Percentiles rank a stretch among this genome's conserved stretches.
These are phyloP conservation scores for Saxophila tyrrhenica DNA, from an alignment of 495 filamentous ascomycete species.

Conservation along the genomic window DNA sequence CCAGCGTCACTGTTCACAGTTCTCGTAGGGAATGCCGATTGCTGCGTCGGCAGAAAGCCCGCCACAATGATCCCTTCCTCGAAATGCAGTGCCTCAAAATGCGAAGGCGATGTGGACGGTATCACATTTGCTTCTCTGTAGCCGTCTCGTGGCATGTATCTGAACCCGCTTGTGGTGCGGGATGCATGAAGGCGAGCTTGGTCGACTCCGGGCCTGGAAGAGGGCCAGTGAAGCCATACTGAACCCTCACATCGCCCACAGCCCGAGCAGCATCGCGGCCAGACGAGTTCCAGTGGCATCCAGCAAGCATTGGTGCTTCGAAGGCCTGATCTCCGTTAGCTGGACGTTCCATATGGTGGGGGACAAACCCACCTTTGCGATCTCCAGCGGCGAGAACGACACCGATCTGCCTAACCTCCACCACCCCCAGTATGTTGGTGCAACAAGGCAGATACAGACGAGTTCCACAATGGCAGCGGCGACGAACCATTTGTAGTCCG, in stretches of 20 bases:
- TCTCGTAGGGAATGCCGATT: too few relatives aligned
- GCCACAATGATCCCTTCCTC: too few relatives aligned
- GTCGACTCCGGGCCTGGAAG: neutral
- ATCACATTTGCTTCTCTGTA: too few relatives aligned
- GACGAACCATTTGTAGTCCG: neutral
- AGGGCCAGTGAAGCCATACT: neutral
- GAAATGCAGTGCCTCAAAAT: too few relatives aligned
- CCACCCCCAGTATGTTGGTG: neutral
- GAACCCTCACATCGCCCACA: neutral
- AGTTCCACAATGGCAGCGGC: neutral
- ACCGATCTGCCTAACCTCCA: neutral
- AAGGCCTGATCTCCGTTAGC: neutral
- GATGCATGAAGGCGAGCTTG: neutral
- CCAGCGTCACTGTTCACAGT: too few relatives aligned
- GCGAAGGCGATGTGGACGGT: too few relatives aligned
- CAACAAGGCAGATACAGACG: neutral
- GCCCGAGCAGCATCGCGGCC: neutral
- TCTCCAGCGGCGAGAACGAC: constrained; percentile 1
- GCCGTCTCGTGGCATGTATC: too few relatives aligned
- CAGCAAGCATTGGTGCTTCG: neutral
- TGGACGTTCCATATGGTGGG: neutral
- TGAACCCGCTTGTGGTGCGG: too few relatives aligned
- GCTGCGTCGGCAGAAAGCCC: too few relatives aligned
- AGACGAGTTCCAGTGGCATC: neutral
- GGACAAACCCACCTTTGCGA: neutral